These are phyloP conservation scores for Verticillium longisporum DNA, from an alignment of 2,329 filamentous ascomycete genomes.

Conservation along the genomic window DNA sequence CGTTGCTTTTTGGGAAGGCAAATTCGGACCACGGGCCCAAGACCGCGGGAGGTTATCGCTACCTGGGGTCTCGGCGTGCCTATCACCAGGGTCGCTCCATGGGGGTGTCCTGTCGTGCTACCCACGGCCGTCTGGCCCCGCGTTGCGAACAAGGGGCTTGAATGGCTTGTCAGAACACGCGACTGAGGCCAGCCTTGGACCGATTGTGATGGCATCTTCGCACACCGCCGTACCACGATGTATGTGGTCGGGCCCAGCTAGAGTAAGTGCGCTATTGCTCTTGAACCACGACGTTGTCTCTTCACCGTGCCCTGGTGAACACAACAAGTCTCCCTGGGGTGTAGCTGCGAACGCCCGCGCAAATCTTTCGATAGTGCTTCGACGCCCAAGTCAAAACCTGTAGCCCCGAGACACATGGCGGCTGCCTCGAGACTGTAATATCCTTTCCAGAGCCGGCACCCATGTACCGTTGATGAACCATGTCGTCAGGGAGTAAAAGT, in stretches of 20 bases:
- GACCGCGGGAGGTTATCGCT: background rate
- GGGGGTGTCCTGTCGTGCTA: background rate
- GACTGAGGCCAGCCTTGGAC: background rate
- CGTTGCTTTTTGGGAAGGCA: background rate
- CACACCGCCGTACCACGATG: background rate
- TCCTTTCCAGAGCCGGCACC: background rate
- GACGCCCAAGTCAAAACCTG: background rate
- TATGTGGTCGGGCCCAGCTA: too few species aligned
- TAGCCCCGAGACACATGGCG: background rate
- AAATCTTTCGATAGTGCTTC: background rate
- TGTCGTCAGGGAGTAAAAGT: background rate
- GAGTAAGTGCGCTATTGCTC: too few species aligned
- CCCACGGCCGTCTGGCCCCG: background rate
- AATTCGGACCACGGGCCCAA: background rate
- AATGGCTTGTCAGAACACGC: background rate
- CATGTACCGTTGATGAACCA: background rate
- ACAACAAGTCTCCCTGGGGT: too few species aligned
- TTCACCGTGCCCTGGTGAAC: too few species aligned
- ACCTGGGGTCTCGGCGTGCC: background rate
- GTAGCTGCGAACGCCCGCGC: background rate
- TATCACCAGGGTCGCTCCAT: background rate
- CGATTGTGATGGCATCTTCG: background rate
- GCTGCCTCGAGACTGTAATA: background rate
- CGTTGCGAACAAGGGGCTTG: background rate
- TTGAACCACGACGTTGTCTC: too few species aligned